A percentile compares a stretch with the other conserved stretches of the same genome.
Evolutionary conservation across 2,329 filamentous ascomycete species (phyloP).

Genomic region (Penicillium sp.): DNA sequence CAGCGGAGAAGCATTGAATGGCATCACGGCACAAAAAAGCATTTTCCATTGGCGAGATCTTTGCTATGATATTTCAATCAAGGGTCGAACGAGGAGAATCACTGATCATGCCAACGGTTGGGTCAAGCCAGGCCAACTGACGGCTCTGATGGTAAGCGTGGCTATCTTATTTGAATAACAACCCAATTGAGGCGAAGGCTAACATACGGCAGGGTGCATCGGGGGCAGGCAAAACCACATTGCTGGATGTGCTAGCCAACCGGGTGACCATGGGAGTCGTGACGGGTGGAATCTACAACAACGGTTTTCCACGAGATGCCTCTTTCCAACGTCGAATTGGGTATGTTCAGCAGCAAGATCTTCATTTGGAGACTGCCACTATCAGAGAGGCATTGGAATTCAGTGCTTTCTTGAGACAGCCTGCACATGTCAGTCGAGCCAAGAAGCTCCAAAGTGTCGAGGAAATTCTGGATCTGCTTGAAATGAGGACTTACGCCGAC

Average conservation of each 20-base stretch:
- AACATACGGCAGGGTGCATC: conserved; percentile 51
- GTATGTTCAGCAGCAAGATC: conserved; percentile 69
- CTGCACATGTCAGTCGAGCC: conserved; percentile 63
- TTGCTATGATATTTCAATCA: conserved; percentile 54
- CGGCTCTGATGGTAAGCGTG: conserved; percentile 51
- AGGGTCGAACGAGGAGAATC: conserved; percentile 51
- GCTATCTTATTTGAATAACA: background rate
- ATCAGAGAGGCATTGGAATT: conserved; percentile 85
- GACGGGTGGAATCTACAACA: conserved; percentile 66
- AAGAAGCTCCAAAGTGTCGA: background rate
- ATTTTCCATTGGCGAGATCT: conserved; percentile 57
- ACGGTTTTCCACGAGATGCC: conserved; percentile 56
- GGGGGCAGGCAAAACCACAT: conserved; percentile 61
- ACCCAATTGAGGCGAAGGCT: background rate
- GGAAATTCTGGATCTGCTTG: background rate
- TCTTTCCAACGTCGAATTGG: conserved; percentile 65
- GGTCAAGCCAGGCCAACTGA: conserved; percentile 58
- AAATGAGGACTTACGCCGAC: background rate
- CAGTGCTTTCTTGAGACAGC: conserved; percentile 79
- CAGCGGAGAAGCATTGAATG: background rate
- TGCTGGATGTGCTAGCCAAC: conserved; percentile 59
- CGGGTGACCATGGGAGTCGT: conserved; percentile 64
- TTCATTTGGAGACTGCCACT: conserved; percentile 78
- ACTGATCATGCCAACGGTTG: conserved; percentile 56
- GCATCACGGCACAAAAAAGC: conserved; percentile 31